Evolutionary conservation across 805 yeast species (phyloP), one percentile per base, ranked within the genome.

Genomic region (Millerozyma acaciae): DNA sequence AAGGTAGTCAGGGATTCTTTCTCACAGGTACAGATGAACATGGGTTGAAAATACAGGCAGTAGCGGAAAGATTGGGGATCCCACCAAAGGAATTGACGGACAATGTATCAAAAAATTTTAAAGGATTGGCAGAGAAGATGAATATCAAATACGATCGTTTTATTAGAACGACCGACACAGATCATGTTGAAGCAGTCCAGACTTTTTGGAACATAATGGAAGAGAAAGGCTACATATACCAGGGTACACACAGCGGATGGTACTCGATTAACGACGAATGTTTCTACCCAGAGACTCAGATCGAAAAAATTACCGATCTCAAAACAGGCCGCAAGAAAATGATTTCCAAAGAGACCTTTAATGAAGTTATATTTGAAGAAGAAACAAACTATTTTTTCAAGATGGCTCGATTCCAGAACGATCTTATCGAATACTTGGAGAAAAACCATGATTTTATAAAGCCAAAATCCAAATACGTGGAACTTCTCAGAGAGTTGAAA

Each of bases 21-120:
- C 75, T 85, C 5, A 93, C 97, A 0, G 98, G 98, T 0, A 89
- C 97, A 0, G 98, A 93, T 55, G 98, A 93, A 57, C 98, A 93
- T 55, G 98, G 98, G 0, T 61, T 88, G 34, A 93, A 93, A 63
- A 90, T 90, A 19, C 95, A 86, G 47, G 68, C 75, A n/a, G 97
- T 94, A 0, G 95, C 96, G 0, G 66, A 65, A 37, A 70, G 67
- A 8, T 50, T 51, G 5, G 68, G 69, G 0, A 52, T 56, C n/a
- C 60, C 62, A 1, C 68, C 96, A 1, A 71, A 80, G 48, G 51
- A 55, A 27, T 83, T 89, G 47, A 94, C 88, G 15, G 95, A 90
- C 51, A 59, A 59, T 9, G 71, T 86, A 3, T 75, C 86, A 1
- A 51, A 60, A 4, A 78, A 76, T 35, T 93, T 93, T 60, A 71